A percentile compares a stretch with the other conserved stretches of the same genome.
Conservation (phyloP, 768 basidiomycete species). For the Macrolepiota fuliginosa region DNA sequence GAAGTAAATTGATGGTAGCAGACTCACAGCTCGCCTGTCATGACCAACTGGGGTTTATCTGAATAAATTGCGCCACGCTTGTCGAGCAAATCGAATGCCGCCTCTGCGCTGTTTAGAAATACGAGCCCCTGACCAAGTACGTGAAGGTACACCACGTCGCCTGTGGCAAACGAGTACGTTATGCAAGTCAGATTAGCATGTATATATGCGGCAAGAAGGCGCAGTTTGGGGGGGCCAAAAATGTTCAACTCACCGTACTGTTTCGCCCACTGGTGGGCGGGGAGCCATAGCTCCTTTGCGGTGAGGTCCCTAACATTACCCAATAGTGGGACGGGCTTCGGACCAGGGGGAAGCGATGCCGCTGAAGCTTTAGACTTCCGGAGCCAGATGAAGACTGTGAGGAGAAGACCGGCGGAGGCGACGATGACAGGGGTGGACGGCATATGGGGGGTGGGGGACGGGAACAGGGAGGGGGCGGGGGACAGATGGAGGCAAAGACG, state of each 20-base stretch:
- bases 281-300: conserved; percentile 61
- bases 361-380: conserved; percentile 40
- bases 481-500: conserved; percentile 10
- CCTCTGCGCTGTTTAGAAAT: conserved; percentile 62
- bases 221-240: neutral
- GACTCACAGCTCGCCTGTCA: conserved; percentile 70
- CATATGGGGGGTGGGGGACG: neutral
- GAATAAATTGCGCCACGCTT: conserved; percentile 71
- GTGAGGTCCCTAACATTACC: conserved; percentile 66
- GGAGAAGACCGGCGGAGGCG: conserved; percentile 26
- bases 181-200: conserved; percentile 11
- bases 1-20: neutral
- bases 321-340: conserved; percentile 59
- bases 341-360: conserved; percentile 60
- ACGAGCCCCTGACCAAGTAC: conserved; percentile 65
- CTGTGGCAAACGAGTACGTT: conserved; percentile 29
- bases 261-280: conserved; percentile 58
- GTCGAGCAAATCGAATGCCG: conserved; percentile 63
- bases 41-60: conserved; percentile 67
- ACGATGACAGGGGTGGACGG: conserved; percentile 12
- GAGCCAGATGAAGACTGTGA: conserved; percentile 38
- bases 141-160: conserved; percentile 63
- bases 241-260: conserved; percentile 48
- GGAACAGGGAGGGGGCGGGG: conserved; percentile 10
- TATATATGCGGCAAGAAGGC: conserved; percentile 3